Conservation (phyloP, 208 protist species). For the Acanthamoeba polyphaga region DNA sequence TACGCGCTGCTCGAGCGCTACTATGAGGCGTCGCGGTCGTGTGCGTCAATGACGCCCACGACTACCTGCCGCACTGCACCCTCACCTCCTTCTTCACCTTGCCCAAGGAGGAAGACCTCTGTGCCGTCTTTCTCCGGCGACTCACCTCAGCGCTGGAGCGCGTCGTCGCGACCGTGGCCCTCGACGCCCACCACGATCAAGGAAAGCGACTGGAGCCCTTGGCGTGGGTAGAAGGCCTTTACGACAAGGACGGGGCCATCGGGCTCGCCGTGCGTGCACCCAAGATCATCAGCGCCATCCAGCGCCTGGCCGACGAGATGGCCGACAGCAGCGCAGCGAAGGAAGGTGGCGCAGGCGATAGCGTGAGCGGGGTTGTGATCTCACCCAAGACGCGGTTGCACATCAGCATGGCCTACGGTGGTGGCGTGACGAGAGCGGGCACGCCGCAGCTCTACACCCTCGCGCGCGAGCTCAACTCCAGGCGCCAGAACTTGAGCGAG, state of each 20-base stretch:
- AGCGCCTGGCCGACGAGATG: neutral
- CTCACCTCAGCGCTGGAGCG: neutral
- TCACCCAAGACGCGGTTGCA: constrained; percentile 24
- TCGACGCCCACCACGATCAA: neutral
- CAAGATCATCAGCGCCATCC: neutral
- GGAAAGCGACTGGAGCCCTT: neutral
- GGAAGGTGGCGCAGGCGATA: neutral
- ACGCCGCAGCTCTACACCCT: neutral
- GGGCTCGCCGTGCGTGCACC: constrained; percentile 3
- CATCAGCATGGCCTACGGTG: constrained; percentile 61
- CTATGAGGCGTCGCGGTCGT: neutral
- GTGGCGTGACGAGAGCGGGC: neutral
- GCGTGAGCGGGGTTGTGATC: neutral
- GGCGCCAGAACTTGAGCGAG: neutral
- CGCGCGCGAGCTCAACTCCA: neutral
- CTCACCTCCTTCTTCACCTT: constrained; percentile 35
- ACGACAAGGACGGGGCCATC: neutral
- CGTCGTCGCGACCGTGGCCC: neutral
- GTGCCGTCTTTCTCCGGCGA: neutral
- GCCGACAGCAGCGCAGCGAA: neutral
- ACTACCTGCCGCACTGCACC: constrained; percentile 55
- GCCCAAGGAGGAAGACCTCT: neutral
- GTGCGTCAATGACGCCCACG: constrained; percentile 41
- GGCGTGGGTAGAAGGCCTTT: neutral
- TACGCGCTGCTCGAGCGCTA: neutral